Evolutionary conservation across 805 yeast species (phyloP), one percentile per base, ranked within the genome.

Genomic region (Jamesozyma rosinii): DNA sequence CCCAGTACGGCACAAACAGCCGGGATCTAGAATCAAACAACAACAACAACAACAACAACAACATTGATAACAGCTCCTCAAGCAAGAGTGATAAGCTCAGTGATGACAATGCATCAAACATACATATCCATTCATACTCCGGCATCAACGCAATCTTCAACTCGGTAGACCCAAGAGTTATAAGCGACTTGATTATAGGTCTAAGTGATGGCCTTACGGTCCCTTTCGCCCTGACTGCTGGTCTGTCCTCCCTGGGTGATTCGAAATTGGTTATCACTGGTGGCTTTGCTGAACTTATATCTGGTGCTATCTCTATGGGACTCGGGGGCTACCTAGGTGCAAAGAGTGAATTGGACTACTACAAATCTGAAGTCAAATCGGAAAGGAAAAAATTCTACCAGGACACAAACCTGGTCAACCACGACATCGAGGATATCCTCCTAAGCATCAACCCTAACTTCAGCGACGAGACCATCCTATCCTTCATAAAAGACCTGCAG

Each of bases 171-270:
- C 98, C 98, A 9, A 77, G 98, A 61, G 89, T 89, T 21, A 85
- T 90, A 82, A 81, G 92, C 37, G 97, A 90, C 63, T 73, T 85
- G 44, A 87, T 90, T 52, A 90, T 90, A 58, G 98, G 98, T 4
- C 75, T 90, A 40, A 81, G 92, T 30, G 98, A 90, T 62, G 98
- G 98, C 4, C 74, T 90, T 51, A 90, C 97, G 0, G 98, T 90
- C 34, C 98, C 98, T n/a, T 90, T 90, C 71, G 98, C 98, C 1
- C 74, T 92, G 53, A 92, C 97, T 1, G 97, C 98, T 0, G 98
- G 97, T 39, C 73, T 90, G 44, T 83, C 95, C 1, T 81, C 94
- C 1, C 73, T 90, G 42, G 98, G 98, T 42, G 84, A 86, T 62
- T 70, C 95, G 15, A 83, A 77, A 61, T 74, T 90, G 49, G 98